Evolutionary conservation across 2,329 filamentous ascomycete species (phyloP), one percentile per base, ranked within the genome.

Genomic region (Fonsecaea multimorphosa): DNA sequence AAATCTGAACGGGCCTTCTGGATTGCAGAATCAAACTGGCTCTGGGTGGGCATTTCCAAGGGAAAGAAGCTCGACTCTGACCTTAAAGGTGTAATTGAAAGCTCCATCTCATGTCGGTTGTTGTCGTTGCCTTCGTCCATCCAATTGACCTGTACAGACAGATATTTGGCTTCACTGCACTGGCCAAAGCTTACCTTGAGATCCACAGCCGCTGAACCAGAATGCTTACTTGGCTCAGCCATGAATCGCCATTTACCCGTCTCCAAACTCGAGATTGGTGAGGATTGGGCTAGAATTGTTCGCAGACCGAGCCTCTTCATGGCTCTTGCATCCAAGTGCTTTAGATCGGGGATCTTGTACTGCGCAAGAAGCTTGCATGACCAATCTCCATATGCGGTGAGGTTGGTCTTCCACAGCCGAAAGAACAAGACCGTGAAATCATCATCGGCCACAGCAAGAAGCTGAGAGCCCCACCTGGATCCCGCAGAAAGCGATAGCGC

Each of bases 401-500:
- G 63, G 56, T n/a, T 68, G 60, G 51, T 67, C 40, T 69, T 71
- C 8, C 34, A 31, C 16, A 72, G 59, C 0, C 38, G 58, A 31
- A 66, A 67, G 32, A 69, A 22, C 12, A 59, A 58, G 14, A 72
- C 51, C 11, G 40, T 66, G 27, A 61, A 34, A 36, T 72, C 70
- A 69, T 81, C 79, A 61, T 79, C 81, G 1, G 76, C 73, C 1
- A 80, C 71, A 7, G 72, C 69, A 4, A 82, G 68, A 5, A 61
- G 77, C 58, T 78, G 71, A 34, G 74, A 66, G 58, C 73, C 81
- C 79, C 73, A 79, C 71, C 72, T 73, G 9, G 11, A 29, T 11
- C 67, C 46, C 0, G 65, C 59, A 9, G 64, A 61, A 19, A 68
- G 49, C 31, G 27, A 24, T 8, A 69, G 51, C 14, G 46, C 34